A percentile compares a stretch with the other conserved stretches of the same genome.
These are phyloP conservation scores for Sugiyamaella novakii DNA, from an alignment of 1,139 yeast genomes.

Conservation along the genomic window DNA sequence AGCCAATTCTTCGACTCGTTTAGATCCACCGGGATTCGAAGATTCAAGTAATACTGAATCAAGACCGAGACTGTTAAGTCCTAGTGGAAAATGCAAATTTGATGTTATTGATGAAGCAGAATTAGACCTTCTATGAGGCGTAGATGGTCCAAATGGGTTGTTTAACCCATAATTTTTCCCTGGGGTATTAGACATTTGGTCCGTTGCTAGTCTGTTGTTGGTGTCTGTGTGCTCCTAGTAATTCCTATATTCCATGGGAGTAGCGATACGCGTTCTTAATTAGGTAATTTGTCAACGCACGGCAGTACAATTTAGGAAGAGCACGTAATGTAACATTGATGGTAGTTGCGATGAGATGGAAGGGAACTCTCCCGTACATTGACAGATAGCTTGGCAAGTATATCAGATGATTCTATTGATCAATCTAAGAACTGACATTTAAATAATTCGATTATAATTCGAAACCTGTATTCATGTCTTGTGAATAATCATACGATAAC, in stretches of 20 bases:
- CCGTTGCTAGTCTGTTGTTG: conserved; percentile 7
- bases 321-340: no score
- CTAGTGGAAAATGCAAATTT: conserved; percentile 28
- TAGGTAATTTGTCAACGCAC: no score
- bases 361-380: no score
- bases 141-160: conserved; percentile 21
- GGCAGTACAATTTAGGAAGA: no score
- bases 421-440: no score
- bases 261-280: no score
- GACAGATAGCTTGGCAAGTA: no score
- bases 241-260: neutral
- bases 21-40: conserved; percentile 14
- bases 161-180: conserved; percentile 5
- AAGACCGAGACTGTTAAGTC: conserved; percentile 26
- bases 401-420: no score
- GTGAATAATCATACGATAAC: no score
- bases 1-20: conserved; percentile 45
- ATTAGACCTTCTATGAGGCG: conserved; percentile 36
- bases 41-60: conserved; percentile 30
- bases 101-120: conserved; percentile 33
- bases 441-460: no score
- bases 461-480: no score
- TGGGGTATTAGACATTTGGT: conserved; percentile 4
- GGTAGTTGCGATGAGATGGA: no score
- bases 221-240: neutral